Conservation (phyloP, 371 early-diverging fungal species). For the Mortierella sp. region DNA sequence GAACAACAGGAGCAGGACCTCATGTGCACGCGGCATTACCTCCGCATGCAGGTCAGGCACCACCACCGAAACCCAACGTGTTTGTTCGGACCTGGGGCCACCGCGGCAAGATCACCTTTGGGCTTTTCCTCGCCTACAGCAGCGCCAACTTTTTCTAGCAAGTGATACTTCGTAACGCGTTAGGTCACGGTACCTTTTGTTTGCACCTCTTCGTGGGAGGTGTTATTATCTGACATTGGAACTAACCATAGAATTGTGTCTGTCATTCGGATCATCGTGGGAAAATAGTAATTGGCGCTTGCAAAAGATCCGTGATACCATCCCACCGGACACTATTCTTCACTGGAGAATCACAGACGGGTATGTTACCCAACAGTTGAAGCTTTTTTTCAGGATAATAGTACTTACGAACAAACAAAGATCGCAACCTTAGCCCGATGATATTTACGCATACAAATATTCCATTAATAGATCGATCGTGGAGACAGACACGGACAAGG, state of each 20-base stretch:
- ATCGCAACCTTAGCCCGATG: not conserved
- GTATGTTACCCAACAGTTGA: constrained; percentile 1
- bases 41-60: not conserved
- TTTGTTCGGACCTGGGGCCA: constrained; percentile 31
- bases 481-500: constrained; percentile 54
- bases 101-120: constrained; percentile 52
- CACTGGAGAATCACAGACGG: constrained; percentile 58
- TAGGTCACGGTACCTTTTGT: not conserved
- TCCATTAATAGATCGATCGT: constrained; percentile 44
- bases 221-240: not conserved
- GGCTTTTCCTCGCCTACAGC: constrained; percentile 46
- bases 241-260: not conserved
- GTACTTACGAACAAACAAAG: too few relatives aligned
- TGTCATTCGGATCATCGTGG: not conserved
- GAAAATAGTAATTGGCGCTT: constrained; percentile 36
- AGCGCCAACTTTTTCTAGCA: constrained; percentile 40
- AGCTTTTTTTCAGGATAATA: not conserved
- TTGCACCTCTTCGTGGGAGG: not conserved
- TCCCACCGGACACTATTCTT: constrained; percentile 55
- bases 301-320: constrained; percentile 48
- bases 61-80: constrained; percentile 11
- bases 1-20: not conserved
- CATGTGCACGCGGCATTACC: constrained; percentile 4
- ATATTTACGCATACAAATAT: not conserved
- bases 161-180: not conserved